A percentile compares a stretch with the other conserved stretches of the same genome.
phyloP scores from a whole-genome alignment of 805 yeast genomes.

The Tetrapisispora nanseiensis region DNA sequence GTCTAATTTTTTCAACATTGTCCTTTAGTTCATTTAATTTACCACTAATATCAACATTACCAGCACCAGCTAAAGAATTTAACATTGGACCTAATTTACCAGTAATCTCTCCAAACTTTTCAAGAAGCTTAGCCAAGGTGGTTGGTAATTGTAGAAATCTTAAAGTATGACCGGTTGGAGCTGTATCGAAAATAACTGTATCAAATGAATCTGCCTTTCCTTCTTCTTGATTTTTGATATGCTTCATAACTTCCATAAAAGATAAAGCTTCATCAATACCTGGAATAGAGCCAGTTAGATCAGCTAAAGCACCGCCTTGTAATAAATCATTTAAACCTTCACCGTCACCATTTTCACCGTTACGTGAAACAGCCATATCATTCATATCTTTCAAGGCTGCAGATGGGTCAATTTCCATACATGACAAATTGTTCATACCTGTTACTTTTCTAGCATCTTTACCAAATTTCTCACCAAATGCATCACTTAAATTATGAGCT shows the following conservation, averaged over 20 bases:
- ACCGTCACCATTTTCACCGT: slow-evolving; percentile 34
- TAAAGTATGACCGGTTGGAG: slow-evolving; percentile 97
- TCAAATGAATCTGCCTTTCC: slow-evolving; percentile 46
- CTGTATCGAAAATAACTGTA: slow-evolving; percentile 96
- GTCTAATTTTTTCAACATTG: slow-evolving; percentile 78
- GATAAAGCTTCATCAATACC: slow-evolving; percentile 98
- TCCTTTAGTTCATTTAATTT: slow-evolving; percentile 64
- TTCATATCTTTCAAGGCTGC: slow-evolving; percentile 87
- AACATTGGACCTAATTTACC: slow-evolving; percentile 87
- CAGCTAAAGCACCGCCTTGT: slow-evolving; percentile 43
- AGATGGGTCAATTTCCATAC: slow-evolving; percentile 98
- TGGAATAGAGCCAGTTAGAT: slow-evolving; percentile 89
- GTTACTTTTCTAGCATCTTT: slow-evolving; percentile 93
- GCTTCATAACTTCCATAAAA: slow-evolving; percentile 96
- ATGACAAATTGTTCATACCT: slow-evolving; percentile 77
- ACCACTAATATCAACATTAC: slow-evolving; percentile 46
- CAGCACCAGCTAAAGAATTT: slow-evolving; percentile 64
- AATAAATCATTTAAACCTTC: slow-evolving; percentile 27
- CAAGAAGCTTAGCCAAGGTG: slow-evolving; percentile 76
- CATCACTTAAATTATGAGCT: slow-evolving; percentile 95
- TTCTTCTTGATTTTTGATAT: slow-evolving; percentile 66
- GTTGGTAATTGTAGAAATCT: slow-evolving; percentile 92
- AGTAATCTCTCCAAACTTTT: slow-evolving; percentile 78
- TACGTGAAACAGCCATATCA: slow-evolving; percentile 34
- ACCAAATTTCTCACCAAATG: slow-evolving; percentile 96